phyloP scores from a whole-genome alignment of 257 asterid genomes.

The Nicotiana otophora region DNA sequence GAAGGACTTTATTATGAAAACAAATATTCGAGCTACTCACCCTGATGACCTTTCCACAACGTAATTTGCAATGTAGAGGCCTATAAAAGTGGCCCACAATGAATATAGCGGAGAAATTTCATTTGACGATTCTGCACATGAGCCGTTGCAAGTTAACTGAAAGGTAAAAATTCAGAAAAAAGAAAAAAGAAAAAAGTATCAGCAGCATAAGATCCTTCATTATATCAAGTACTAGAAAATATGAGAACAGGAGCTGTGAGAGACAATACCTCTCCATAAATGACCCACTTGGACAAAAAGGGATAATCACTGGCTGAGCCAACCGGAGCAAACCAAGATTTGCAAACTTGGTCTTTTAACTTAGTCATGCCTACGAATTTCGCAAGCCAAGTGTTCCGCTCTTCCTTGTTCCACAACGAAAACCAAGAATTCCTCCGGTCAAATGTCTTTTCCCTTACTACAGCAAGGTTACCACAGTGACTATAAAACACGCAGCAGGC shows the following conservation, averaged over 20 bases:
- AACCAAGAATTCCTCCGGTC: constrained; percentile 75
- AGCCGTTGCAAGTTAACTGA: constrained; percentile 80
- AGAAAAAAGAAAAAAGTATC: neutral
- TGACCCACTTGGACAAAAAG: constrained; percentile 86
- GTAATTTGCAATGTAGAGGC: constrained; percentile 97
- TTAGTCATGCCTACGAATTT: constrained; percentile 79
- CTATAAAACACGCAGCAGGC: constrained; percentile 99
- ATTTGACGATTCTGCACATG: constrained; percentile 78
- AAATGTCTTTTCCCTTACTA: constrained; percentile 55
- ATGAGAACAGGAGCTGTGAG: neutral
- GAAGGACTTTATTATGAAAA: neutral
- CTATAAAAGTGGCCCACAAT: constrained; percentile 96
- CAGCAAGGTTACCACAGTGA: constrained; percentile 97
- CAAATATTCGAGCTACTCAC: constrained; percentile 36
- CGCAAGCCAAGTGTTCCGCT: constrained; percentile 74
- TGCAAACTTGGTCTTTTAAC: constrained; percentile 84
- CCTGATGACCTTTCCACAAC: constrained; percentile 98
- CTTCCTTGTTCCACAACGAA: constrained; percentile 72
- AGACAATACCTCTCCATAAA: constrained; percentile 85
- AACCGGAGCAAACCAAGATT: constrained; percentile 99
- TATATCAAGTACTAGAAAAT: neutral
- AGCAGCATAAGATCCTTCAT: constrained; percentile 25
- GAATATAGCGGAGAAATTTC: constrained; percentile 97
- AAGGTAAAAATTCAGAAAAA: constrained; percentile 11
- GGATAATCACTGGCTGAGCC: constrained; percentile 98